phyloP scores from a whole-genome alignment of 805 yeast species.

The Debaryomyces hansenii region DNA sequence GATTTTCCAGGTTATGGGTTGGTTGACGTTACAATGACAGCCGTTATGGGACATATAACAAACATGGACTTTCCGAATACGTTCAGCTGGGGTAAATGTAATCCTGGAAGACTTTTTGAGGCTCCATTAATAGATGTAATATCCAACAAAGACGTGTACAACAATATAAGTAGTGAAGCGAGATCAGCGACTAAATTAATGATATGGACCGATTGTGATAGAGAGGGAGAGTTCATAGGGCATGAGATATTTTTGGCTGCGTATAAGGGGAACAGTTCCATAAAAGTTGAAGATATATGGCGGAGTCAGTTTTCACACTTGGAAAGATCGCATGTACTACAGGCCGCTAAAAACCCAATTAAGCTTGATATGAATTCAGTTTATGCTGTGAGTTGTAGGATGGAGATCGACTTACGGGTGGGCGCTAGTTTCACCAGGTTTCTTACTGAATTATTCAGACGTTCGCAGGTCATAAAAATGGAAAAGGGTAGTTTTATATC shows the following conservation, averaged over 20 bases:
- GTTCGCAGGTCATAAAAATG: slow-evolving; percentile 26
- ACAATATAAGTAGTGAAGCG: slow-evolving; percentile 70
- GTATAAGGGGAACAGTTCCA: slow-evolving; percentile 41
- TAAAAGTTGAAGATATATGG: slow-evolving; percentile 49
- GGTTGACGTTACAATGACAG: slow-evolving; percentile 86
- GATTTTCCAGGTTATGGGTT: slow-evolving; percentile 60
- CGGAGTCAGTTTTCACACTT: slow-evolving; percentile 88
- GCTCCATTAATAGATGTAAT: slow-evolving; percentile 57
- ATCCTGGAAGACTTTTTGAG: slow-evolving; percentile 65
- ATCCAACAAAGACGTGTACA: slow-evolving; percentile 50
- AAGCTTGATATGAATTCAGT: slow-evolving; percentile 66
- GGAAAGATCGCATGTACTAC: slow-evolving; percentile 68
- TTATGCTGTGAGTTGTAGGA: slow-evolving; percentile 81
- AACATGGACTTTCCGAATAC: slow-evolving; percentile 62
- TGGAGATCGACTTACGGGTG: slow-evolving; percentile 83
- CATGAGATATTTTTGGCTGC: slow-evolving; percentile 80
- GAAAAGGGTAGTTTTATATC: slow-evolving; percentile 47
- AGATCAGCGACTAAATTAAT: slow-evolving; percentile 59
- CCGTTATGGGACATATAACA: slow-evolving; percentile 85
- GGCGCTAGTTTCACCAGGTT: slow-evolving; percentile 89
- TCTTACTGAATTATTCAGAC: slow-evolving; percentile 55
- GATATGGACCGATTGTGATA: slow-evolving; percentile 99
- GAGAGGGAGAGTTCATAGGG: slow-evolving; percentile 95
- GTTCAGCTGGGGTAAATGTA: slow-evolving; percentile 65
- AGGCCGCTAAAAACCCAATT: slow-evolving; percentile 73